Conservation (phyloP, 1,139 yeast species). For the Yamadazyma songkhlaensis region DNA sequence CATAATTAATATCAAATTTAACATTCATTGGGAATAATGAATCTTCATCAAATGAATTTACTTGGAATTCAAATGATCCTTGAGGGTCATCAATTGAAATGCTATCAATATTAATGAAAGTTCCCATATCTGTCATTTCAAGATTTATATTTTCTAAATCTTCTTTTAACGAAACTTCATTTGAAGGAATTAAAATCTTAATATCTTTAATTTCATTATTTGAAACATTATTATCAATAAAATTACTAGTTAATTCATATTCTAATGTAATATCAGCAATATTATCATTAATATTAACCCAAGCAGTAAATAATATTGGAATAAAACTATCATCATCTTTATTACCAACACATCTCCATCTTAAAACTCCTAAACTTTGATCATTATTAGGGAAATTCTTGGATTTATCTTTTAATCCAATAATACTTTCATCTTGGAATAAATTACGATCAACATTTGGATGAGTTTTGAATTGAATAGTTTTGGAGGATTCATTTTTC, state of each 20-base stretch:
- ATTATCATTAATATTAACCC: conserved; percentile 68
- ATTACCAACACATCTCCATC: conserved; percentile 71
- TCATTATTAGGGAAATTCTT: conserved; percentile 91
- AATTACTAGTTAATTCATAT: conserved; percentile 61
- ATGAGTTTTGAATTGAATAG: conserved; percentile 83
- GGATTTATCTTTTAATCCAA: conserved; percentile 72
- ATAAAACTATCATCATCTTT: conserved; percentile 56
- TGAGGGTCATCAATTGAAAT: conserved; percentile 50
- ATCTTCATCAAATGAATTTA: conserved; percentile 66
- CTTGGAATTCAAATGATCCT: conserved; percentile 79
- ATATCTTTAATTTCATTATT: conserved; percentile 54
- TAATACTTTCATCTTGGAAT: conserved; percentile 55
- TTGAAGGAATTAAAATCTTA: conserved; percentile 61
- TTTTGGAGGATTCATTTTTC: conserved; percentile 32
- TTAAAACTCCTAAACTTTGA: conserved; percentile 83
- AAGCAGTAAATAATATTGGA: conserved; percentile 78
- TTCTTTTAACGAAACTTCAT: conserved; percentile 53
- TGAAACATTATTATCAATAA: conserved; percentile 20
- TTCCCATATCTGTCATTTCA: conserved; percentile 58
- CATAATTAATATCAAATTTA: conserved; percentile 37
- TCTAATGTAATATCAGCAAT: conserved; percentile 79
- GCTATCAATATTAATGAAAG: conserved; percentile 50
- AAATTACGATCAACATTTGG: conserved; percentile 86
- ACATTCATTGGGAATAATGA: conserved; percentile 86
- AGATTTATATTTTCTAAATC: conserved; percentile 47